Evolutionary conservation across 2,329 filamentous ascomycete genomes (phyloP).

Genomic region (Talaromyces amestolkiae): DNA sequence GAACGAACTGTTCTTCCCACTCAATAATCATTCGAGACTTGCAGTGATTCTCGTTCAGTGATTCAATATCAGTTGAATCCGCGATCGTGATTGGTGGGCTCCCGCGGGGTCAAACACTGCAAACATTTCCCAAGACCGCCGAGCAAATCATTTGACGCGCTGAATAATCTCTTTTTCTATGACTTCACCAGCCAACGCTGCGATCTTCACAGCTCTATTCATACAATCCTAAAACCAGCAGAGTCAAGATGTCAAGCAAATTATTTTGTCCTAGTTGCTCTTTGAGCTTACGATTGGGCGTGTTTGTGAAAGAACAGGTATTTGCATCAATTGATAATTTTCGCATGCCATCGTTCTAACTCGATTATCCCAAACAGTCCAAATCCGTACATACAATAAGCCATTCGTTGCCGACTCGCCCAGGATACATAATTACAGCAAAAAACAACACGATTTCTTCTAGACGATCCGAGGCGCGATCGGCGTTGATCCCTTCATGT

Average conservation of each 20-base stretch:
- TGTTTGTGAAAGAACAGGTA: conserved; percentile 18
- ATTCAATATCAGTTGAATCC: background rate
- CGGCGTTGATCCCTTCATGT: background rate
- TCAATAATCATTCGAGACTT: background rate
- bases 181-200: conserved; percentile 6
- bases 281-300: conserved; percentile 5
- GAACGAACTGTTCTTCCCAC: conserved; percentile 51
- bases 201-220: background rate
- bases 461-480: background rate
- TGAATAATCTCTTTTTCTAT: conserved; percentile 14
- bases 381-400: conserved; percentile 11
- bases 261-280: conserved; percentile 17
- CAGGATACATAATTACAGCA: background rate
- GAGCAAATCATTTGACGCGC: conserved; percentile 13
- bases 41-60: no score
- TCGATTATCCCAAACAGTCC: background rate
- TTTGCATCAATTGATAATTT: background rate
- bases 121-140: conserved; percentile 26
- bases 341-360: background rate
- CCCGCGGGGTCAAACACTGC: conserved; percentile 30
- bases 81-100: background rate
- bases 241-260: conserved; percentile 16
- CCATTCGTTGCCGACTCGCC: background rate
- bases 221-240: background rate
- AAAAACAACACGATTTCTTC: background rate